Base-by-base conservation (phyloP, 1,284 basidiomycete genomes). In the Ustilago cynodontis region DNA sequence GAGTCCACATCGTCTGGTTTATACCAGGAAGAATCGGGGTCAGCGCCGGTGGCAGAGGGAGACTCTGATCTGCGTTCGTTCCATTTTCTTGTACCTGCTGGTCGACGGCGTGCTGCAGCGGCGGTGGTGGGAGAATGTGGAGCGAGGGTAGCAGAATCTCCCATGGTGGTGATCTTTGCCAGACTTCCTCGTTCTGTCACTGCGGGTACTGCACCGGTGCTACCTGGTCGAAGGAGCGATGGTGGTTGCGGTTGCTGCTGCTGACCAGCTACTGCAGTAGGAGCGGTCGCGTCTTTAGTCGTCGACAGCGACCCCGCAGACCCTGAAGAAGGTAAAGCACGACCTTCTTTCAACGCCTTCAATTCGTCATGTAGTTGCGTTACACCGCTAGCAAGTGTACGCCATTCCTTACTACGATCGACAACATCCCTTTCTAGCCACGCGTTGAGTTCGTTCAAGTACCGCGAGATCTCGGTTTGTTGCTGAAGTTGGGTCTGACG, bases 391-490 rank as follows among this genome's bases (percentile, higher is more conserved):
- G 79, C 72, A 1, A 83, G 71, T 8, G 72, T 76, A 2, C 79
- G 56, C 76, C 79, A 82, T 31, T 83, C 81, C 50, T 82, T 82
- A 6, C 73, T 70, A 3, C 82, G 69, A 61, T 83, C 79, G 10
- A 72, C 68, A 2, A 82, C 75, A 56, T 83, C 82, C 1, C 66
- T 53, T 52, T 83, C 82, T 10, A 83, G 59, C 82, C 82, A 83
- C 1, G 60, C 53, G 31, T 83, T 82, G 59, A 83, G 77, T 65
- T 83, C 81, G 70, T 81, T 81, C 51, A 83, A 68, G 43, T 83
- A 83, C 41, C 81, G 61, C 14, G 79, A 80, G 37, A 83, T 81
- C 51, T 83, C 81, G 29, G 71, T 71, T 39, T 82, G 81, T 52
- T 82, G 82, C 41, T 71, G 62, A 10, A 72, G 45, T 55, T 83